These are phyloP conservation scores for Talaromyces atroroseus DNA, from an alignment of 2,329 filamentous ascomycete genomes.

Conservation along the genomic window DNA sequence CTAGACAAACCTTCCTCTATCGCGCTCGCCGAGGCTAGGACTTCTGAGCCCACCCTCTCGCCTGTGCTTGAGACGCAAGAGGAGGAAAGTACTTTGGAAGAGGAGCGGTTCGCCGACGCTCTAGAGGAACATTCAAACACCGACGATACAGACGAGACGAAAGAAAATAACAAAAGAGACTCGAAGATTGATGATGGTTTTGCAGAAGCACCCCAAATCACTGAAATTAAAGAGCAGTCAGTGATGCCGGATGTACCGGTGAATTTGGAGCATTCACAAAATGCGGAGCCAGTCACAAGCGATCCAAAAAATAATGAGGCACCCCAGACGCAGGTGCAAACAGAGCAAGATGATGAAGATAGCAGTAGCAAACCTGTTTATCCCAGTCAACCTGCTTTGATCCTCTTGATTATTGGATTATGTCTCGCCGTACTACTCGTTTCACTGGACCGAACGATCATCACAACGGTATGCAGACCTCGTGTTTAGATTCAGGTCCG, in stretches of 20 bases:
- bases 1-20: constrained; percentile 4
- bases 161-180: constrained; percentile 11
- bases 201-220: background rate
- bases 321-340: background rate
- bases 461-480: constrained; percentile 17
- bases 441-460: constrained; percentile 22
- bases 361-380: constrained; percentile 14
- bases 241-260: constrained; percentile 4
- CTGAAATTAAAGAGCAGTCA: constrained; percentile 8
- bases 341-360: background rate
- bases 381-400: constrained; percentile 19
- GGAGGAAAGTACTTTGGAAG: constrained; percentile 12
- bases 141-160: constrained; percentile 5
- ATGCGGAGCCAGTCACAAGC: background rate
- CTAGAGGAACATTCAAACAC: constrained; percentile 6
- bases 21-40: background rate
- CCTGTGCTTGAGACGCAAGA: constrained; percentile 13
- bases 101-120: constrained; percentile 13
- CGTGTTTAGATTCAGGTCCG: background rate
- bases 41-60: constrained; percentile 7
- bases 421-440: constrained; percentile 25
- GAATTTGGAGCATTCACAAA: background rate
- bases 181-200: constrained; percentile 16
- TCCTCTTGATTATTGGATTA: constrained; percentile 23
- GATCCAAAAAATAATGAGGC: background rate